Evolutionary conservation across 2,329 filamentous ascomycete species (phyloP).

Genomic region (Colletotrichum filicis): DNA sequence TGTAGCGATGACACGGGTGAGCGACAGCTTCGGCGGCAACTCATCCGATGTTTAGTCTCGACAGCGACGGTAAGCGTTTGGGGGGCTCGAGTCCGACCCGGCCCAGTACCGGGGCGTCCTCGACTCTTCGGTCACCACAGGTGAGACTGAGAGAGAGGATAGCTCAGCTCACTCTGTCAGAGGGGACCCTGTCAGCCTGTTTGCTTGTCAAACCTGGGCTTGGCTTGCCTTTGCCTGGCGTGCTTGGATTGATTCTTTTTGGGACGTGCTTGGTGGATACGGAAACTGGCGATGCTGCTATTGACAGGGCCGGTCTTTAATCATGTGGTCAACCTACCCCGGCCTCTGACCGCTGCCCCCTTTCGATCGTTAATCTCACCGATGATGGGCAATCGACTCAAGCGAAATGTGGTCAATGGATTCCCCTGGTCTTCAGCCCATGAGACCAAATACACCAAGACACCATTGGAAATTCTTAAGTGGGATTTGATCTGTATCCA

Average conservation of each 20-base stretch:
- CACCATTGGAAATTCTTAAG: not conserved
- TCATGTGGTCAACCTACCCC: conserved; percentile 30
- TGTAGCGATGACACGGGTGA: conserved; percentile 6
- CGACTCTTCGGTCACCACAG: not conserved
- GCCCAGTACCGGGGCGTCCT: not conserved
- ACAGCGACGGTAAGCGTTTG: not conserved
- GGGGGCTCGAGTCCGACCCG: not conserved
- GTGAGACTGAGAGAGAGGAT: not conserved
- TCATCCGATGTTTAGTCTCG: conserved; percentile 7
- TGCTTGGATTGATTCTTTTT: not conserved
- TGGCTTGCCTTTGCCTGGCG: not conserved
- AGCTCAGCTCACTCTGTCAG: not conserved
- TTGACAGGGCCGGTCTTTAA: conserved; percentile 19
- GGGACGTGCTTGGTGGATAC: conserved; percentile 12
- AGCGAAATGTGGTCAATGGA: conserved; percentile 26
- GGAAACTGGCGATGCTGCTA: not conserved
- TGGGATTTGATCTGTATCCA: not conserved
- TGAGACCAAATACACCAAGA: not conserved
- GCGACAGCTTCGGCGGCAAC: conserved; percentile 2
- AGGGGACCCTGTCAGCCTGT: not conserved
- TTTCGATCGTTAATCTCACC: conserved; percentile 34
- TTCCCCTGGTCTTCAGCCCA: not conserved
- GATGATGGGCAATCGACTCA: conserved; percentile 29
- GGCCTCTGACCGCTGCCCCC: conserved; percentile 6
- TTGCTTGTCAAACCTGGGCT: not conserved